These are phyloP conservation scores for Nannizziopsis barbatae DNA, from an alignment of 2,329 filamentous ascomycete species.

Conservation along the genomic window DNA sequence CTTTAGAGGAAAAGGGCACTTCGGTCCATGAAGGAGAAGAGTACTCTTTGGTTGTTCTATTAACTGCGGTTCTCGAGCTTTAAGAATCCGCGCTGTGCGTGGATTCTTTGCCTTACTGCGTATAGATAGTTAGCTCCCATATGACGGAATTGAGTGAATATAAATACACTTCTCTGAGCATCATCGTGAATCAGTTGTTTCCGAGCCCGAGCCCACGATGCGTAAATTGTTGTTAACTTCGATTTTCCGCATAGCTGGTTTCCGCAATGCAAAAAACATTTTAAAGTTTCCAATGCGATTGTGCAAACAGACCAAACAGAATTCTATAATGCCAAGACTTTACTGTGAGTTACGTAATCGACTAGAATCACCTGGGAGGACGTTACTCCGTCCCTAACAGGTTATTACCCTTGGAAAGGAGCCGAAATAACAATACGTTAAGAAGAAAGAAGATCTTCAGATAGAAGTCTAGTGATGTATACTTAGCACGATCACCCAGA, in stretches of 20 bases:
- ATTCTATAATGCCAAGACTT: background rate
- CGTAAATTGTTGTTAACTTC: too few species aligned
- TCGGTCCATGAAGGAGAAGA: constrained; percentile 79
- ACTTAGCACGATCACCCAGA: too few species aligned
- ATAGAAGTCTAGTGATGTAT: too few species aligned
- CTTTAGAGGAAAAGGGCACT: constrained; percentile 70
- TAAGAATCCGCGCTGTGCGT: constrained; percentile 87
- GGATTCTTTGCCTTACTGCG: constrained; percentile 61
- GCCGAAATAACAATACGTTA: too few species aligned
- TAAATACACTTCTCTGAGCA: constrained; percentile 15
- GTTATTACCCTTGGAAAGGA: too few species aligned
- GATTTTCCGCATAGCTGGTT: too few species aligned
- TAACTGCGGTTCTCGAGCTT: constrained; percentile 80
- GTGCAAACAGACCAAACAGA: background rate
- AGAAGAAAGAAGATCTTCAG: too few species aligned
- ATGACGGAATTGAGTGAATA: background rate
- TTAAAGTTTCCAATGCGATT: background rate
- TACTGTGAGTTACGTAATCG: too few species aligned
- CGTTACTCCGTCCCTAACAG: too few species aligned
- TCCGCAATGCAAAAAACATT: background rate
- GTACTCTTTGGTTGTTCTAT: constrained; percentile 83
- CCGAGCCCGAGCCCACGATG: background rate
- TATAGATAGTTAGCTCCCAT: background rate
- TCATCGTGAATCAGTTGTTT: constrained; percentile 3
- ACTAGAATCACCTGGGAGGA: too few species aligned